Percentiles rank a stretch among this genome's conserved stretches.
These are phyloP conservation scores for Chlorella variabilis DNA, from an alignment of 163 green algal species.

Conservation along the genomic window DNA sequence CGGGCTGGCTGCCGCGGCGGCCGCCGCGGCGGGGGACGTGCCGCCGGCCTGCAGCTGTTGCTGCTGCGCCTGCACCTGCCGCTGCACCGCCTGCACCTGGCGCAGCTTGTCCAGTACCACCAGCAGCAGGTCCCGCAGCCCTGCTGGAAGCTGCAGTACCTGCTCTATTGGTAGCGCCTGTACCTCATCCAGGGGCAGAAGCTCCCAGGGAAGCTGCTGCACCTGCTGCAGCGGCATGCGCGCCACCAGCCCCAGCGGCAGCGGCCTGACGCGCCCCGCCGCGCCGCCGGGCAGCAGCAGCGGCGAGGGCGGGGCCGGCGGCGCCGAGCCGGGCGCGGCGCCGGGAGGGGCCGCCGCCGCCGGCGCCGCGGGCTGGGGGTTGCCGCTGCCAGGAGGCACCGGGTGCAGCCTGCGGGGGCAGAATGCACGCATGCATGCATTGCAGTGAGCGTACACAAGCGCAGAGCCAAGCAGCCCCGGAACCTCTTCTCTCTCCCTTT, in stretches of 20 bases:
- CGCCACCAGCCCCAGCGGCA: neutral
- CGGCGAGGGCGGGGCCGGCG: no score
- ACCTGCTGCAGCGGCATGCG: neutral
- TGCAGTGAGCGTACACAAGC: no score
- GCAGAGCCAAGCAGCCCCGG: no score
- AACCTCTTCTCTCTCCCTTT: no score
- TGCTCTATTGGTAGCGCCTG: neutral
- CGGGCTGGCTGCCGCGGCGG: neutral
- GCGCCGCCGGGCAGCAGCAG: no score
- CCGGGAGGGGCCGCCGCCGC: no score
- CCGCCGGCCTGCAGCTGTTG: neutral
- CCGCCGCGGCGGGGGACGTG: no score
- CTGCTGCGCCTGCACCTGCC: slow-evolving; percentile 3
- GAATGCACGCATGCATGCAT: no score
- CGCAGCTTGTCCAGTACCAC: neutral
- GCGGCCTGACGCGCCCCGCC: neutral
- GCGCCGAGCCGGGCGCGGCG: no score
- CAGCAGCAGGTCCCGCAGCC: neutral
- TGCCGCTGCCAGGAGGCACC: no score
- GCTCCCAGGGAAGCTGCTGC: neutral
- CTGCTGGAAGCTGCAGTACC: neutral
- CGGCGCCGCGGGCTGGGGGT: no score
- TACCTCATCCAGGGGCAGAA: neutral
- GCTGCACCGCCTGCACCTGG: neutral
- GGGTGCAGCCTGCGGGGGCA: no score